phyloP scores from a whole-genome alignment of 108 stramenopile genomes.

The Seminavis robusta region DNA sequence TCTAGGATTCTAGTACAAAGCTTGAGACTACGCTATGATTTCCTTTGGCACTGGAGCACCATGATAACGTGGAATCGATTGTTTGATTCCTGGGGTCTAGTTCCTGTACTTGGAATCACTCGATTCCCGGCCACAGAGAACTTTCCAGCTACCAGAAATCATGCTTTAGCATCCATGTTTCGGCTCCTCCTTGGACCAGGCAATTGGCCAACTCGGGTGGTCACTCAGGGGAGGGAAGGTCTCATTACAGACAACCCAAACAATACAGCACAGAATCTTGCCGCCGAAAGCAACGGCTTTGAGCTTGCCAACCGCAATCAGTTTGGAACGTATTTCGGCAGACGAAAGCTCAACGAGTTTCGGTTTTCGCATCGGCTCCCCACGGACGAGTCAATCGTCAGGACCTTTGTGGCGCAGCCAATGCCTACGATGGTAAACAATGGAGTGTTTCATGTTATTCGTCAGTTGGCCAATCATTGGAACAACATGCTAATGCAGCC shows the following conservation, averaged over 20 bases:
- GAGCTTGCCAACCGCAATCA: slow-evolving; percentile 32
- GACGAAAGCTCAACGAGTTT: slow-evolving; percentile 24
- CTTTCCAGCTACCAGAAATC: slow-evolving; percentile 19
- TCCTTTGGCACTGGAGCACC: slow-evolving; percentile 24
- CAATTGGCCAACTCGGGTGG: slow-evolving; percentile 14
- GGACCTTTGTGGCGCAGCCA: slow-evolving; percentile 21
- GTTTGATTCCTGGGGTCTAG: slow-evolving; percentile 17
- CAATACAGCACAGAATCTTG: slow-evolving; percentile 24
- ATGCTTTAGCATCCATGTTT: slow-evolving; percentile 5
- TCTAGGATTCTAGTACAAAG: slow-evolving; percentile 19
- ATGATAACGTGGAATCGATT: slow-evolving; percentile 13
- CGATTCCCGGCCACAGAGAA: slow-evolving; percentile 31
- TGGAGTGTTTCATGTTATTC: slow-evolving; percentile 31
- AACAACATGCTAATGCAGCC: slow-evolving; percentile 20
- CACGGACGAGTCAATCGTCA: slow-evolving; percentile 32
- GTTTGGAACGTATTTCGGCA: slow-evolving; percentile 32
- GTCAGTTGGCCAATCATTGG: slow-evolving; percentile 35
- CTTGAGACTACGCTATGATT: slow-evolving; percentile 13
- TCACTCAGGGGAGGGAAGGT: slow-evolving; percentile 14
- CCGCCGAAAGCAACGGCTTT: slow-evolving; percentile 22
- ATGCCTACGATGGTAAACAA: slow-evolving; percentile 37
- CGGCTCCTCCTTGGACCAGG: slow-evolving; percentile 15
- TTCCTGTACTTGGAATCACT: slow-evolving; percentile 19
- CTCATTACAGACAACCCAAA: slow-evolving; percentile 16
- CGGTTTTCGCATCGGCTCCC: slow-evolving; percentile 28